A percentile compares a stretch with the other conserved stretches of the same genome.
Evolutionary conservation across 176 grass and related monocot species (phyloP).

Genomic region (Puccinellia tenuiflora): DNA sequence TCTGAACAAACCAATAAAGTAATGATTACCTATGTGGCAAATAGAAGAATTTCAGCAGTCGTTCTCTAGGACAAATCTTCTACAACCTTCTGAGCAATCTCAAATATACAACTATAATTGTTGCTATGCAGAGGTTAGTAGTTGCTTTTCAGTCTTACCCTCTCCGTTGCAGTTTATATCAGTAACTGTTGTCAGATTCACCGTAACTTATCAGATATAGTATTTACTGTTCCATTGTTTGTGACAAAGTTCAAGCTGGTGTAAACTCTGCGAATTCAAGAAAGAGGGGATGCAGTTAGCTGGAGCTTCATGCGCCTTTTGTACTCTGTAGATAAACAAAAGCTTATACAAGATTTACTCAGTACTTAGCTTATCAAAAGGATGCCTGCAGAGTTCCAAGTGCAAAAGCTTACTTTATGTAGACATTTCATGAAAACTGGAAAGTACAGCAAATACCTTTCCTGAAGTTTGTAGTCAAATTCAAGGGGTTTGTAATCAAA

Average conservation of each 20-base stretch:
- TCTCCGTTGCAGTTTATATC: background rate
- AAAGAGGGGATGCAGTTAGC: constrained; percentile 4
- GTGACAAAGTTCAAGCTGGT: background rate
- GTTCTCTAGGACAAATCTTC: background rate
- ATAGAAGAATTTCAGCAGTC: background rate
- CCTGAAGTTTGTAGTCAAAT: background rate
- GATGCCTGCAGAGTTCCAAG: background rate
- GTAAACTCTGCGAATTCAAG: constrained; percentile 9
- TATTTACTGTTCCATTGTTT: background rate
- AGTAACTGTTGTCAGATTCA: background rate
- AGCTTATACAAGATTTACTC: background rate
- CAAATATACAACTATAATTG: background rate
- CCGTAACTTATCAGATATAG: background rate
- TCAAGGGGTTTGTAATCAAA: background rate
- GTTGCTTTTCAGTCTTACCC: background rate
- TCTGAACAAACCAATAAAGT: constrained; percentile 4
- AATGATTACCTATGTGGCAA: constrained; percentile 18
- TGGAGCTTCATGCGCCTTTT: background rate
- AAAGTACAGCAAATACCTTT: constrained; percentile 6
- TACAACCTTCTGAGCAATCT: constrained; percentile 8
- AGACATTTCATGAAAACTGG: background rate
- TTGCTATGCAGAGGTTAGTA: background rate
- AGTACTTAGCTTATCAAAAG: constrained; percentile 4
- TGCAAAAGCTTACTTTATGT: constrained; percentile 9
- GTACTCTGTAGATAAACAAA: background rate